A percentile compares a stretch with the other conserved stretches of the same genome.
These are phyloP conservation scores for Thalassiosira mediterranea DNA, from an alignment of 352 stramenopile species.

Conservation along the genomic window DNA sequence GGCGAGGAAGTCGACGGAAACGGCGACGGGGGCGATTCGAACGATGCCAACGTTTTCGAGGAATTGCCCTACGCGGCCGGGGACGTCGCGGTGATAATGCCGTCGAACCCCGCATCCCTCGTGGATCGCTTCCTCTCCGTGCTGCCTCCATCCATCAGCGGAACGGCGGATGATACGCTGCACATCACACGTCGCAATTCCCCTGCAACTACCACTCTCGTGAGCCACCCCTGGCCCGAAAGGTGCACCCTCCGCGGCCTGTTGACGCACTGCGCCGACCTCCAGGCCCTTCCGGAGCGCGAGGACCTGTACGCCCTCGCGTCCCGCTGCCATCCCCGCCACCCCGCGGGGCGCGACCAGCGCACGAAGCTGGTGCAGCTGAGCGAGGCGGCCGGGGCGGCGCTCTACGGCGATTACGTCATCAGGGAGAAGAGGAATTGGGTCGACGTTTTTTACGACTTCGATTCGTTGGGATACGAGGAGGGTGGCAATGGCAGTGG, in stretches of 20 bases:
- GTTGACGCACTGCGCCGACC: conserved; percentile 77
- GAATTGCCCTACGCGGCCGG: conserved; percentile 67
- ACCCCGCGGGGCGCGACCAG: conserved; percentile 58
- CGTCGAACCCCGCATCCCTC: conserved; percentile 59
- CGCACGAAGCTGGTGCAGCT: conserved; percentile 65
- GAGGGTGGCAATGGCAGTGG: conserved; percentile 1
- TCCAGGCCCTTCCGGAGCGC: conserved; percentile 72
- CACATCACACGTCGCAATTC: conserved; percentile 31
- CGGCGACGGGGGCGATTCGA: background rate
- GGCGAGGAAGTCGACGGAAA: conserved; percentile 2
- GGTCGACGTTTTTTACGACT: conserved; percentile 81
- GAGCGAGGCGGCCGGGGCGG: conserved; percentile 67
- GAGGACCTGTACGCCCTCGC: conserved; percentile 76
- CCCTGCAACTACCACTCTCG: conserved; percentile 8
- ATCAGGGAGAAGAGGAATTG: conserved; percentile 80
- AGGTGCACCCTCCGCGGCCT: conserved; percentile 70
- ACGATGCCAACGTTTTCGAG: background rate
- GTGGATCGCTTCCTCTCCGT: conserved; percentile 68
- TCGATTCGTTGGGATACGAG: conserved; percentile 68
- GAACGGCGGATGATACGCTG: conserved; percentile 58
- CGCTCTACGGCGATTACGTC: conserved; percentile 80
- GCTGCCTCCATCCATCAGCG: conserved; percentile 56
- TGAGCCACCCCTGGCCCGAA: conserved; percentile 58
- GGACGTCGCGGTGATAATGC: conserved; percentile 72
- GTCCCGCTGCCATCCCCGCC: conserved; percentile 57